Percentiles rank a stretch among this genome's conserved stretches.
phyloP scores from a whole-genome alignment of 1,284 basidiomycete species.

The Irpex rosettiformis region DNA sequence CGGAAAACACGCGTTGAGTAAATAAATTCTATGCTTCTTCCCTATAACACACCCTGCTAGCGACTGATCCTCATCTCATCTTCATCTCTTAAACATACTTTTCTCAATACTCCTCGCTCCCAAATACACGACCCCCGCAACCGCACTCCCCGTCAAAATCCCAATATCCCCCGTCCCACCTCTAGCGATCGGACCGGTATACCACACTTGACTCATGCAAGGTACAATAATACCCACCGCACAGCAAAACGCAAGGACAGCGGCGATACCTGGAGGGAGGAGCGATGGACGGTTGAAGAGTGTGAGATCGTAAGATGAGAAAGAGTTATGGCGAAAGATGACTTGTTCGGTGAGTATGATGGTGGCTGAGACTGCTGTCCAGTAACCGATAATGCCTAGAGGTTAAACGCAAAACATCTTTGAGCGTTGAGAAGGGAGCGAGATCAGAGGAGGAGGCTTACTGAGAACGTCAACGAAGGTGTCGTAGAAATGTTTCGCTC shows the following conservation, averaged over 20 bases:
- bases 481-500: slow-evolving; percentile 53
- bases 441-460: slow-evolving; percentile 19
- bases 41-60: not conserved
- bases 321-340: slow-evolving; percentile 44
- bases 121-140: slow-evolving; percentile 38
- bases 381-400: slow-evolving; percentile 54
- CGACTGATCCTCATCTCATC: not conserved
- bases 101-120: slow-evolving; percentile 38
- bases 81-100: slow-evolving; percentile 1
- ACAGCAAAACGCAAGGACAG: slow-evolving; percentile 44
- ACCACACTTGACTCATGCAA: slow-evolving; percentile 63
- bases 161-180: slow-evolving; percentile 56
- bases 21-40: not conserved
- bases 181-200: slow-evolving; percentile 43
- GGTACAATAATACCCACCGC: slow-evolving; percentile 52
- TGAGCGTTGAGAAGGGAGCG: not conserved
- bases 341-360: slow-evolving; percentile 58
- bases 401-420: slow-evolving; percentile 4
- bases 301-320: slow-evolving; percentile 31
- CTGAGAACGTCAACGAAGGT: slow-evolving; percentile 57
- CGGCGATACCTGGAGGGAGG: slow-evolving; percentile 47
- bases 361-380: slow-evolving; percentile 49
- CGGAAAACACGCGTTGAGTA: not conserved
- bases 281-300: slow-evolving; percentile 37
- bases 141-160: slow-evolving; percentile 43